These are phyloP conservation scores for Cardamine resedifolia DNA, from an alignment of 345 rosid species.

Conservation along the genomic window DNA sequence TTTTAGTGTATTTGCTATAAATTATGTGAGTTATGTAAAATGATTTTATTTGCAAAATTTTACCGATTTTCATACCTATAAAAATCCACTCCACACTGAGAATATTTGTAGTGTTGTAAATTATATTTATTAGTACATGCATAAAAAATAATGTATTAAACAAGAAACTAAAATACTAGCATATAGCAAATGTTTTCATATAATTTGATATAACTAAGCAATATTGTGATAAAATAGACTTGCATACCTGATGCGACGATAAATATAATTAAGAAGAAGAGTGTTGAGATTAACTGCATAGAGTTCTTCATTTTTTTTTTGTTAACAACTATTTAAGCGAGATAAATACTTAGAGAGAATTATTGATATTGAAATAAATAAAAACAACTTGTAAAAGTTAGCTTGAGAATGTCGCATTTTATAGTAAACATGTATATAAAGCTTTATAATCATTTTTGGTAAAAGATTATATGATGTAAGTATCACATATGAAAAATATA, in stretches of 20 bases:
- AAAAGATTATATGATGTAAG: not conserved
- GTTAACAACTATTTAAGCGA: too few species aligned
- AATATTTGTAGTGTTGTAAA: not conserved
- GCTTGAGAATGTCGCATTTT: not conserved
- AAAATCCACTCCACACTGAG: not conserved
- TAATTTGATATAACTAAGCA: not conserved
- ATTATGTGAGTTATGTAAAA: not conserved
- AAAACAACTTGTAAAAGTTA: too few species aligned
- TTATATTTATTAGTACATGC: not conserved
- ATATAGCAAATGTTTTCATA: too few species aligned
- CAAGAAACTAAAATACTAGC: not conserved
- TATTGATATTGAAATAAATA: not conserved
- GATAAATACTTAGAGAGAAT: not conserved
- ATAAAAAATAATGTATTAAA: not conserved
- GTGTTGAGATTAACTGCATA: not conserved
- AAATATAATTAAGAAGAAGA: not conserved
- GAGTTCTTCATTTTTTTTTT: not conserved
- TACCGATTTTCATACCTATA: not conserved
- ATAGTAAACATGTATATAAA: not conserved
- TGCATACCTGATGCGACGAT: not conserved
- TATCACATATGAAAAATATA: not conserved
- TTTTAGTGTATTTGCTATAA: not conserved
- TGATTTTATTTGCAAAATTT: not conserved
- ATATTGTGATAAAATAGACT: not conserved
- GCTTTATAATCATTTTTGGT: not conserved